These are phyloP conservation scores for Cenchrus americanus DNA, from an alignment of 176 grass and related monocot species.

Conservation along the genomic window DNA sequence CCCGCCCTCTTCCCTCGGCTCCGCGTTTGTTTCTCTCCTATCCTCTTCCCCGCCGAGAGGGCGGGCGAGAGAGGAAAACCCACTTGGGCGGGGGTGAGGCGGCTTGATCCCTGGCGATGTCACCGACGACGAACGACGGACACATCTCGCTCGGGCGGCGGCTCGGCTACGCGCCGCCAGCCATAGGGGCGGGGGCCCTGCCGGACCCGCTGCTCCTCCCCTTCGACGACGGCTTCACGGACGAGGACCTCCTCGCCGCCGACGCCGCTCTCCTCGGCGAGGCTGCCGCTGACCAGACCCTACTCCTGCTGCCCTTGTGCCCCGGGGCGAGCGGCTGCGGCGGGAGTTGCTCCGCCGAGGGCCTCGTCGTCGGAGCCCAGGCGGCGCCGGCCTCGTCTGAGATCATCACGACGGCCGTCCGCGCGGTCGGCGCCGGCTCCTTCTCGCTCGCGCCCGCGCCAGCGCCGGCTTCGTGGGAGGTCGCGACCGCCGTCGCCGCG, in stretches of 20 bases:
- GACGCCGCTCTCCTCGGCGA: neutral
- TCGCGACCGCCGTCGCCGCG: neutral
- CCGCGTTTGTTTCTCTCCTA: constrained; percentile 4
- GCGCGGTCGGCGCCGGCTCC: constrained; percentile 13
- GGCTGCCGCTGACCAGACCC: neutral
- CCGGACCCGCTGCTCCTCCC: constrained; percentile 41
- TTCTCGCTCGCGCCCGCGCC: neutral
- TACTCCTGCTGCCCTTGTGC: constrained; percentile 20
- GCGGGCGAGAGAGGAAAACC: neutral
- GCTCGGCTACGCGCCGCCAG: neutral
- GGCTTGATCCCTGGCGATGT: constrained; percentile 28
- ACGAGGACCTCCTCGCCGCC: constrained; percentile 38
- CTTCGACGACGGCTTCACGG: constrained; percentile 39
- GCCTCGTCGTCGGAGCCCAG: constrained; percentile 29
- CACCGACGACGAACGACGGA: constrained; percentile 56
- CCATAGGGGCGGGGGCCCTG: neutral
- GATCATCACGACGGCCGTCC: neutral
- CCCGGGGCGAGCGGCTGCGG: constrained; percentile 9
- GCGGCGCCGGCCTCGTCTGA: constrained; percentile 14
- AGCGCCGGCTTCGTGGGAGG: neutral
- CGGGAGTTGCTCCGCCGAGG: neutral
- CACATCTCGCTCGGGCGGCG: constrained; percentile 23
- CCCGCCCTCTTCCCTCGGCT: constrained; percentile 24
- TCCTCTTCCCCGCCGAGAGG: neutral
- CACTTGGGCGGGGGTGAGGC: neutral